These are phyloP conservation scores for Tetraselmis striata DNA, from an alignment of 139 green algal genomes.

Conservation along the genomic window DNA sequence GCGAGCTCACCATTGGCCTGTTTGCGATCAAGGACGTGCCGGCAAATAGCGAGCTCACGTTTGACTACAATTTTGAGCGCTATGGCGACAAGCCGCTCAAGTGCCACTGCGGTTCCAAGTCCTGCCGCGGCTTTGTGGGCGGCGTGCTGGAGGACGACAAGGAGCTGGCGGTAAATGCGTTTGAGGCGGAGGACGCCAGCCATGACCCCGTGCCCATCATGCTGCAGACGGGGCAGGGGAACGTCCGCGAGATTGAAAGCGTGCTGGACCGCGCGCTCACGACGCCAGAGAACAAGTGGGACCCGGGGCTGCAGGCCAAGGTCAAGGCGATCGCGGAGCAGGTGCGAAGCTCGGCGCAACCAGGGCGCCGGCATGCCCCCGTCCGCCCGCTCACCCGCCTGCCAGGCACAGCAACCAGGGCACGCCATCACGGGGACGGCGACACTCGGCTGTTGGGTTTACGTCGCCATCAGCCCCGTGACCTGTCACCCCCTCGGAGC, in stretches of 20 bases:
- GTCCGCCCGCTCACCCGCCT: too few relatives aligned
- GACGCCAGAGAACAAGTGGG: neutral
- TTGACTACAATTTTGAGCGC: constrained; percentile 99
- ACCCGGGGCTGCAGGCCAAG: neutral
- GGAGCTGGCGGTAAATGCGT: constrained; percentile 14
- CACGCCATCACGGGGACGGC: too few relatives aligned
- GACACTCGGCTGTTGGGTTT: too few relatives aligned
- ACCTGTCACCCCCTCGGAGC: too few relatives aligned
- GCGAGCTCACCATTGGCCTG: constrained; percentile 94
- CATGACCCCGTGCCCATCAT: neutral
- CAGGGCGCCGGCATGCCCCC: too few relatives aligned
- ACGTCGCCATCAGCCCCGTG: too few relatives aligned
- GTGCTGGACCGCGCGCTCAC: neutral
- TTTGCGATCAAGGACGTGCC: constrained; percentile 71
- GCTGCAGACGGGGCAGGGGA: neutral
- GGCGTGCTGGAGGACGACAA: constrained; percentile 45
- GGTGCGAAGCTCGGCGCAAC: too few relatives aligned
- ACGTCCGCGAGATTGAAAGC: neutral
- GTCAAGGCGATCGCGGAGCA: neutral
- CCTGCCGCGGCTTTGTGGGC: constrained; percentile 78
- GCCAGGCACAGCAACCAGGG: too few relatives aligned
- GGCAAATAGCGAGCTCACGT: constrained; percentile 85
- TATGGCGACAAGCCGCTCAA: constrained; percentile 78
- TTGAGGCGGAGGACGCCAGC: neutral
- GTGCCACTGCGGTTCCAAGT: constrained; percentile 52